Evolutionary conservation across 2,329 filamentous ascomycete genomes (phyloP).

Genomic region (Fusarium begoniae): DNA sequence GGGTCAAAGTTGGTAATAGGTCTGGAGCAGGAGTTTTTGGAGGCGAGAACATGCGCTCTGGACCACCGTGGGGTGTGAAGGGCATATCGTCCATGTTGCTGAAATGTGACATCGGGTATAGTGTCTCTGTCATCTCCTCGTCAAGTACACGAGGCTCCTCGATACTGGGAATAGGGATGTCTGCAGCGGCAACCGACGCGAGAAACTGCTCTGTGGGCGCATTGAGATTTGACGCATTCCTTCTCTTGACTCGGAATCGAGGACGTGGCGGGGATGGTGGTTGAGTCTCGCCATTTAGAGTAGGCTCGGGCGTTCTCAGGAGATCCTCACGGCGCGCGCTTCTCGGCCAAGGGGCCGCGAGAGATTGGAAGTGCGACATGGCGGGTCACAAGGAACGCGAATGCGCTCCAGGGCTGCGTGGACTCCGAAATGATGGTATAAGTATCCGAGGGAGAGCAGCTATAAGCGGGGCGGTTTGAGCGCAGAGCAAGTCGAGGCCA

Average conservation of each 20-base stretch:
- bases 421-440: constrained; percentile 12
- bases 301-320: constrained; percentile 64
- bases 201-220: constrained; percentile 73
- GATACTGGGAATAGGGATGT: constrained; percentile 71
- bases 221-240: constrained; percentile 60
- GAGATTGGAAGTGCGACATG: constrained; percentile 59
- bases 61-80: constrained; percentile 43
- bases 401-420: constrained; percentile 20
- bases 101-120: constrained; percentile 49
- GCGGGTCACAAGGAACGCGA: constrained; percentile 38
- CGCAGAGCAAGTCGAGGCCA: constrained; percentile 25
- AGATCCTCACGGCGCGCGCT: constrained; percentile 52
- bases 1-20: constrained; percentile 54
- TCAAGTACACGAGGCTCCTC: constrained; percentile 62
- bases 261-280: constrained; percentile 62
- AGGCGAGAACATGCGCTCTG: constrained; percentile 59
- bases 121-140: constrained; percentile 54
- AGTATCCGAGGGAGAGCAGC: constrained; percentile 19
- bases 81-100: constrained; percentile 46
- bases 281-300: constrained; percentile 46
- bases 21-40: constrained; percentile 68
- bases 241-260: constrained; percentile 64
- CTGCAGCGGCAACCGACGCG: constrained; percentile 72
- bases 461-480: constrained; percentile 6
- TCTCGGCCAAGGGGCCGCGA: constrained; percentile 56